Percentiles rank a stretch among this genome's conserved stretches.
phyloP scores from a whole-genome alignment of 768 basidiomycete species.

The Candolleomyces aberdarensis region DNA sequence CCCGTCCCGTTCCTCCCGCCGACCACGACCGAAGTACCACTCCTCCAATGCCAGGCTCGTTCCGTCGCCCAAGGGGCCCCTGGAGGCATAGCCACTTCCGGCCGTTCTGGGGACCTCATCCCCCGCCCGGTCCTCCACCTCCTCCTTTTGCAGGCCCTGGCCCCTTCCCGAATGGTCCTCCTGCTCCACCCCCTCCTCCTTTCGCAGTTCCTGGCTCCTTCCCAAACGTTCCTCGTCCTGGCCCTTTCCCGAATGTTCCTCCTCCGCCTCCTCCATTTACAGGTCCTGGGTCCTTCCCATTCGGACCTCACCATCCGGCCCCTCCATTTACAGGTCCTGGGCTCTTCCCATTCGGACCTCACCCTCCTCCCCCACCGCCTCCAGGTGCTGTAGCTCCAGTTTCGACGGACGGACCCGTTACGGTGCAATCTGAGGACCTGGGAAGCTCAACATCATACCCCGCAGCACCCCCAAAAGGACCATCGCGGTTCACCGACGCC shows the following conservation, averaged over 20 bases:
- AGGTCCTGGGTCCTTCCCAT: too few species aligned
- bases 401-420: too few species aligned
- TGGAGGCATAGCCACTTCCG: neutral
- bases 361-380: constrained; percentile 12
- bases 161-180: constrained; percentile 4
- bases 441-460: constrained; percentile 9
- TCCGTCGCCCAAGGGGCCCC: neutral
- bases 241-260: neutral
- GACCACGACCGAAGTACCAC: neutral
- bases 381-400: constrained; percentile 9
- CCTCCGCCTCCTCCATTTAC: constrained; percentile 11
- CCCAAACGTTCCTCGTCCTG: neutral
- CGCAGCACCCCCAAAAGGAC: constrained; percentile 11
- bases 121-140: neutral
- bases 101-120: neutral
- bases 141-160: constrained; percentile 7
- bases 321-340: neutral
- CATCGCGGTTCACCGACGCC: neutral
- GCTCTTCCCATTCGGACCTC: too few species aligned
- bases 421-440: too few species aligned
- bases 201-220: neutral
- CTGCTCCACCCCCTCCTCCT: constrained; percentile 12
- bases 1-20: neutral
- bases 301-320: too few species aligned
- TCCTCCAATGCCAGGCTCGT: constrained; percentile 7